Evolutionary conservation across 768 basidiomycete species (phyloP).

Genomic region (Suillus clintonianus): DNA sequence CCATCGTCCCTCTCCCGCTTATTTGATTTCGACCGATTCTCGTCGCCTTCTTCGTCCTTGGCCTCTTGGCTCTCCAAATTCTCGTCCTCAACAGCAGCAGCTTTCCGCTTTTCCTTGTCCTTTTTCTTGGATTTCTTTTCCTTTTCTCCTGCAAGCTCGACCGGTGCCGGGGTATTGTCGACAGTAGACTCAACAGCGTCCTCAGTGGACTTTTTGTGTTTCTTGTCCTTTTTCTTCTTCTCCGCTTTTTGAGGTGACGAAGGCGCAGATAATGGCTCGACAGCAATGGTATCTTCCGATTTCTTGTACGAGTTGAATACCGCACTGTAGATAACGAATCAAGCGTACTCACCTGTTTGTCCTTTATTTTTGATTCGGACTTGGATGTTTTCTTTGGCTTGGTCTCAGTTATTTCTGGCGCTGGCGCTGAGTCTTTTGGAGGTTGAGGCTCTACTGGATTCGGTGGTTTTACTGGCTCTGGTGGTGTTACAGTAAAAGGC

Average conservation of each 20-base stretch:
- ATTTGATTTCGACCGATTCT: constrained; percentile 25
- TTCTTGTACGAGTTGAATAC: constrained; percentile 4
- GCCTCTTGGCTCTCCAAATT: constrained; percentile 18
- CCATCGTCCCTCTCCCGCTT: constrained; percentile 34
- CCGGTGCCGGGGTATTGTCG: constrained; percentile 7
- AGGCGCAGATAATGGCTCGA: not conserved
- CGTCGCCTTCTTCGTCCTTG: constrained; percentile 8
- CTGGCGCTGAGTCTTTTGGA: not conserved
- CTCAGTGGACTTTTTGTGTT: constrained; percentile 5
- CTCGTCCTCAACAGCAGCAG: constrained; percentile 10
- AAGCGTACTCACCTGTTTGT: constrained; percentile 18
- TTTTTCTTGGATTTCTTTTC: constrained; percentile 17
- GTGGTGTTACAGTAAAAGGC: constrained; percentile 34
- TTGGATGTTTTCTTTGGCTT: constrained; percentile 5
- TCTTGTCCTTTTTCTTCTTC: constrained; percentile 20
- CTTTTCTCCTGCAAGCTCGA: constrained; percentile 8
- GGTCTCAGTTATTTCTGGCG: not conserved
- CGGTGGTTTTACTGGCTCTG: constrained; percentile 5
- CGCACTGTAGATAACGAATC: not conserved
- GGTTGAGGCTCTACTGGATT: not conserved
- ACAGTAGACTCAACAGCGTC: constrained; percentile 18
- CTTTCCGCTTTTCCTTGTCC: constrained; percentile 19
- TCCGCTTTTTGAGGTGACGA: constrained; percentile 11
- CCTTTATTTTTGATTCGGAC: constrained; percentile 18
- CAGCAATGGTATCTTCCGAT: constrained; percentile 7